A percentile compares a stretch with the other conserved stretches of the same genome.
Conservation (phyloP, 805 yeast species). For the Lipomyces yamanashiensis region DNA sequence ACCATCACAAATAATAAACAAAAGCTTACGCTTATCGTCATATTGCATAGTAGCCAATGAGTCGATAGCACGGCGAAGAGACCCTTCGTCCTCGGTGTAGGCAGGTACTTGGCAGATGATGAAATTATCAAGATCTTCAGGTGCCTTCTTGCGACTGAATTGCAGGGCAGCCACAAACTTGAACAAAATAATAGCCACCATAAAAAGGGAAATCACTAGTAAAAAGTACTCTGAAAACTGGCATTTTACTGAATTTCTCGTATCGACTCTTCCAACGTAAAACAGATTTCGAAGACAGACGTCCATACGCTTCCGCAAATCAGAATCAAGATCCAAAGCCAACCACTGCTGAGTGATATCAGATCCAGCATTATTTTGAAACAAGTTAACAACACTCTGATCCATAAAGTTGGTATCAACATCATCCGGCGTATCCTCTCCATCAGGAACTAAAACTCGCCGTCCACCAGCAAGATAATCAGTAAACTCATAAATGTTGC, state of each 20-base stretch:
- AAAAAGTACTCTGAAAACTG: slow-evolving; percentile 51
- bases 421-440: slow-evolving; percentile 37
- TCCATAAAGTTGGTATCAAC: slow-evolving; percentile 45
- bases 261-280: slow-evolving; percentile 49
- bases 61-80: slow-evolving; percentile 61
- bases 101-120: slow-evolving; percentile 58
- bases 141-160: slow-evolving; percentile 44
- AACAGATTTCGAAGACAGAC: slow-evolving; percentile 49
- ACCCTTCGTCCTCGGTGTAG: slow-evolving; percentile 63
- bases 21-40: slow-evolving; percentile 62
- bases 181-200: slow-evolving; percentile 46
- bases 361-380: slow-evolving; percentile 46
- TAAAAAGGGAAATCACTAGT: slow-evolving; percentile 48
- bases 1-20: slow-evolving; percentile 65
- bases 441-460: slow-evolving; percentile 42
- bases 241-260: slow-evolving; percentile 48
- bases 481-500: slow-evolving; percentile 48
- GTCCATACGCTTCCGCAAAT: slow-evolving; percentile 39
- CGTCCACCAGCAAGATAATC: slow-evolving; percentile 47
- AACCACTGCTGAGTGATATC: slow-evolving; percentile 45
- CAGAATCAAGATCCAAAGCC: slow-evolving; percentile 39
- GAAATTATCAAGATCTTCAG: slow-evolving; percentile 49
- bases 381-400: slow-evolving; percentile 41
- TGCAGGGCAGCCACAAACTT: slow-evolving; percentile 52
- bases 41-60: slow-evolving; percentile 62